phyloP scores from a whole-genome alignment of 306 rosid genomes.

The Dalbergia cultrata region DNA sequence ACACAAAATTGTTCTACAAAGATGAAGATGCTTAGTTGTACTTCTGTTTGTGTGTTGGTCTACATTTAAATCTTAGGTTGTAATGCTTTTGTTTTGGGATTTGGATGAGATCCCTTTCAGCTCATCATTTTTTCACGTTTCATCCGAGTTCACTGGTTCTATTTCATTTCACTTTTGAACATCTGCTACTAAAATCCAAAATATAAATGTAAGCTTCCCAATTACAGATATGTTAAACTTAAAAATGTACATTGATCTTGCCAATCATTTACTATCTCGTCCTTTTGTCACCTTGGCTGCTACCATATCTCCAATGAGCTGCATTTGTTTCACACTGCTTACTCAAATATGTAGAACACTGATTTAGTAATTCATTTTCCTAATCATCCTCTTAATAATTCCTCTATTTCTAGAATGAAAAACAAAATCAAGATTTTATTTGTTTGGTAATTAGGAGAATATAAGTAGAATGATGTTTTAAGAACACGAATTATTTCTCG shows the following conservation, averaged over 20 bases:
- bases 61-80: slow-evolving; percentile 21
- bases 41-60: slow-evolving; percentile 32
- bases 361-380: background rate
- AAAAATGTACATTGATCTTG: slow-evolving; percentile 25
- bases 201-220: slow-evolving; percentile 14
- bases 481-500: too few species aligned
- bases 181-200: background rate
- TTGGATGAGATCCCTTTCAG: slow-evolving; percentile 18
- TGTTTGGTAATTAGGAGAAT: too few species aligned
- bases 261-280: background rate
- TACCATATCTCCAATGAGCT: background rate
- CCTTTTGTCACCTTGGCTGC: background rate
- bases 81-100: slow-evolving; percentile 25
- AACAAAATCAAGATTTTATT: too few species aligned
- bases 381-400: too few species aligned
- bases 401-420: too few species aligned
- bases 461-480: too few species aligned
- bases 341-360: slow-evolving; percentile 19
- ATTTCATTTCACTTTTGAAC: slow-evolving; percentile 9
- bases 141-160: slow-evolving; percentile 15
- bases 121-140: background rate
- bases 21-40: slow-evolving; percentile 26
- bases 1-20: slow-evolving; percentile 5
- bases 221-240: background rate
- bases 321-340: slow-evolving; percentile 9